A percentile compares a stretch with the other conserved stretches of the same genome.
These are phyloP conservation scores for Berberis thunbergii DNA, from an alignment of 164 flowering plant genomes.

Conservation along the genomic window DNA sequence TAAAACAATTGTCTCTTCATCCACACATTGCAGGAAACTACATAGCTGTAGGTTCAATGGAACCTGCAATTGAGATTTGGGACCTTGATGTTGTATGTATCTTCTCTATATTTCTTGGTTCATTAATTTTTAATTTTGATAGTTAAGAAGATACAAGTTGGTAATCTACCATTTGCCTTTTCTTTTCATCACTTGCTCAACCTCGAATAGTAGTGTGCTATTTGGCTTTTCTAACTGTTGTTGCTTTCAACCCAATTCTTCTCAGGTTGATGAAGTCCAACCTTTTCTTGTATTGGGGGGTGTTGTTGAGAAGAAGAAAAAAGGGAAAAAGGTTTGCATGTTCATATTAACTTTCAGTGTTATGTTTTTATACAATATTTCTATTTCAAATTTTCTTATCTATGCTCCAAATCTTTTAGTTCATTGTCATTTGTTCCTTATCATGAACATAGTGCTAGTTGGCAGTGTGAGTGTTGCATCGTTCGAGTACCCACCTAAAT, in stretches of 20 bases:
- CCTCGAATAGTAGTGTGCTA: background rate
- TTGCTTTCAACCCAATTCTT: background rate
- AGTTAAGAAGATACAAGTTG: background rate
- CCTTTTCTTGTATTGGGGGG: slow-evolving; percentile 71
- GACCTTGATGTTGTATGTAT: slow-evolving; percentile 81
- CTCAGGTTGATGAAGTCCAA: slow-evolving; percentile 77
- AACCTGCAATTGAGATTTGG: slow-evolving; percentile 93
- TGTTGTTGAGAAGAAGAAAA: slow-evolving; percentile 41
- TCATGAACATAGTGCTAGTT: too few species aligned
- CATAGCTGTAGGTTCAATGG: slow-evolving; percentile 78
- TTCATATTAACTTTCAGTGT: background rate
- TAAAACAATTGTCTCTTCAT: background rate
- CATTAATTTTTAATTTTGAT: background rate
- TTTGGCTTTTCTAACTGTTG: background rate
- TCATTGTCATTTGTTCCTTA: too few species aligned
- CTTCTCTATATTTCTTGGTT: slow-evolving; percentile 1
- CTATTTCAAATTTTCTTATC: background rate
- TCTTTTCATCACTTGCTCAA: background rate
- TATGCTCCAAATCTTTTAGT: background rate
- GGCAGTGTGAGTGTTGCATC: too few species aligned
- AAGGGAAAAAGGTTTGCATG: slow-evolving; percentile 49
- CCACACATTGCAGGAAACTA: slow-evolving; percentile 25
- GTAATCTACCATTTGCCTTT: background rate
- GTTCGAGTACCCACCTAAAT: too few species aligned
- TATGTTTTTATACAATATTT: background rate